Conservation (phyloP, 306 rosid species). For the Alnus glutinosa region DNA sequence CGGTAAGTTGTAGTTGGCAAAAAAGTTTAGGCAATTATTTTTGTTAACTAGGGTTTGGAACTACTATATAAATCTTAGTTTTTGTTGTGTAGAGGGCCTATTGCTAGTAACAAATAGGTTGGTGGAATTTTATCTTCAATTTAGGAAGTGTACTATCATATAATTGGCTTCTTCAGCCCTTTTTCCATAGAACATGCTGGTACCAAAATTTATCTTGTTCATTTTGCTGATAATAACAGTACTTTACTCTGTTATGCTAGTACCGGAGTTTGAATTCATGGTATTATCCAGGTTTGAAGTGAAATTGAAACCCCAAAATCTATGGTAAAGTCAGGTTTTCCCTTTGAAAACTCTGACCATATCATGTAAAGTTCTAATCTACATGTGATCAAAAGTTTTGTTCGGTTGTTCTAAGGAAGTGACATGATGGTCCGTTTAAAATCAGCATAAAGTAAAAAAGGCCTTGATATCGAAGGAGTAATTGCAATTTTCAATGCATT, state of each 20-base stretch:
- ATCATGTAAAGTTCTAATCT: not conserved
- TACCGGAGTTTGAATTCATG: not conserved
- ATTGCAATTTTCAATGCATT: not conserved
- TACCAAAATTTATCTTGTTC: not conserved
- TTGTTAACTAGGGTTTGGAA: not conserved
- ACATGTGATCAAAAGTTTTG: not conserved
- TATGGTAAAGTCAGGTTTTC: not conserved
- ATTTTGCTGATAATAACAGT: not conserved
- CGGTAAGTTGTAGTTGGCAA: constrained; percentile 43
- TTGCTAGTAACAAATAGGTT: not conserved
- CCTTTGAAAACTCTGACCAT: not conserved
- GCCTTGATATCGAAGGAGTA: not conserved
- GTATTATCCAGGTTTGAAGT: not conserved
- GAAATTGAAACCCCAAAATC: not conserved
- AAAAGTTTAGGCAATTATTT: not conserved
- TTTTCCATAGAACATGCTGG: not conserved
- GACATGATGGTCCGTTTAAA: not conserved
- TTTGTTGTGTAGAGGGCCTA: not conserved
- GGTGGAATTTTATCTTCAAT: not conserved
- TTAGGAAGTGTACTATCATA: not conserved
- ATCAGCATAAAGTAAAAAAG: not conserved
- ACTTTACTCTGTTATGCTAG: not conserved
- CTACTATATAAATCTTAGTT: not conserved
- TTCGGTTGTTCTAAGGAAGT: not conserved
- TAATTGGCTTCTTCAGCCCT: not conserved